Percentiles rank a stretch among this genome's conserved stretches.
These are phyloP conservation scores for Nissolia schottii DNA, from an alignment of 306 rosid species.

Conservation along the genomic window DNA sequence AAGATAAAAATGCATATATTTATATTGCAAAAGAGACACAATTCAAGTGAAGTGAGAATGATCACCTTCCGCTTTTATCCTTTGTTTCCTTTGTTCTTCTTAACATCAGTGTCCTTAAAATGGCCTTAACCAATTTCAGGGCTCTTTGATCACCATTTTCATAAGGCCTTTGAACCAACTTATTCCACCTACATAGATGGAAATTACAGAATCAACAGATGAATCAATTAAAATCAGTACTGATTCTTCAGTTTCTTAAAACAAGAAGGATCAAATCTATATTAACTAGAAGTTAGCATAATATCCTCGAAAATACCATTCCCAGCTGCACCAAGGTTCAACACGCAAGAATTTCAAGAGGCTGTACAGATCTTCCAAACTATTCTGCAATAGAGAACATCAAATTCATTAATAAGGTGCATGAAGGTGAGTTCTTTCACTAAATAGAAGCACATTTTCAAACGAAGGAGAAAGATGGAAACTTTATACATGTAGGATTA, in stretches of 20 bases:
- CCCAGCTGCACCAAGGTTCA: constrained; percentile 91
- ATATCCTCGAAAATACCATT: constrained; percentile 50
- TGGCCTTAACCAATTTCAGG: constrained; percentile 65
- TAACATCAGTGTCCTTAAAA: constrained; percentile 73
- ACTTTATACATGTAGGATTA: neutral
- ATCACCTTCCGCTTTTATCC: constrained; percentile 73
- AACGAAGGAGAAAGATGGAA: neutral
- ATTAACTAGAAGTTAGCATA: neutral
- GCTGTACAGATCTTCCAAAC: constrained; percentile 82
- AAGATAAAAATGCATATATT: neutral
- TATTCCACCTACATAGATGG: constrained; percentile 59
- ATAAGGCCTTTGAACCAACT: constrained; percentile 75
- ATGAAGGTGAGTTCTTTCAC: neutral
- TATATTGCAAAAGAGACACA: neutral
- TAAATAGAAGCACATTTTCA: neutral
- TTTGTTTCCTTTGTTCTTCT: constrained; percentile 80
- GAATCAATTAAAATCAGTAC: neutral
- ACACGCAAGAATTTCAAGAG: constrained; percentile 76
- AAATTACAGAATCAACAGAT: neutral
- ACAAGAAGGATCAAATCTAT: neutral
- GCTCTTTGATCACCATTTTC: constrained; percentile 69
- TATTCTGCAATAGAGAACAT: constrained; percentile 56
- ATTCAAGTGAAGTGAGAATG: neutral
- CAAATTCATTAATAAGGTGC: neutral
- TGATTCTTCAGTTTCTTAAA: neutral